Evolutionary conservation across 1,284 basidiomycete genomes (phyloP).

Genomic region (Veloporphyrellus conicus): DNA sequence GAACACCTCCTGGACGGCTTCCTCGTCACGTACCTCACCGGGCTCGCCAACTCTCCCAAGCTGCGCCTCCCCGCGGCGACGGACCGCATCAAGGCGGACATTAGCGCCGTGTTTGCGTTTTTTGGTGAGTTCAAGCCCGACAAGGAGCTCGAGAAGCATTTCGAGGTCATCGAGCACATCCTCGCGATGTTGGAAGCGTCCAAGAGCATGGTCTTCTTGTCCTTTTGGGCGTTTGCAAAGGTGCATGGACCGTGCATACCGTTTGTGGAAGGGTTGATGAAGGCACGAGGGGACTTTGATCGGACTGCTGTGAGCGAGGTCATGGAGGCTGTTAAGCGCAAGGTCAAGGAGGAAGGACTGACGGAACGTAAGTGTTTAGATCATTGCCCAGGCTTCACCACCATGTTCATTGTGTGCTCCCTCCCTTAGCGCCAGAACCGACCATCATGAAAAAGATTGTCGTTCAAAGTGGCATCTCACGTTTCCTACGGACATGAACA

Average conservation of each 20-base stretch:
- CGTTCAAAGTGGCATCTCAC: conserved; percentile 69
- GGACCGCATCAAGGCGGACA: conserved; percentile 79
- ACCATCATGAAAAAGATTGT: conserved; percentile 85
- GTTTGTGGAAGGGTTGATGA: conserved; percentile 89
- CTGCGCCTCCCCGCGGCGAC: conserved; percentile 83
- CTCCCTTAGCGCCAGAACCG: conserved; percentile 58
- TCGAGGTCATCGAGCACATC: conserved; percentile 86
- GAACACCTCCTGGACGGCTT: conserved; percentile 93
- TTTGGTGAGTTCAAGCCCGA: conserved; percentile 78
- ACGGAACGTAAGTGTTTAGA: conserved; percentile 66
- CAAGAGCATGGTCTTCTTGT: conserved; percentile 90
- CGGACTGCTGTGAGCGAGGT: conserved; percentile 82
- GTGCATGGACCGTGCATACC: conserved; percentile 89
- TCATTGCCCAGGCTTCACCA: conserved; percentile 19
- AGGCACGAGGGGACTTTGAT: conserved; percentile 87
- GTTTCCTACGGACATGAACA: conserved; percentile 51
- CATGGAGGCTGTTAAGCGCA: conserved; percentile 91
- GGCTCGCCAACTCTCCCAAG: conserved; percentile 81
- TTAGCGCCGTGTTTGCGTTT: conserved; percentile 73
- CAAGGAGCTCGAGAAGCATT: conserved; percentile 77
- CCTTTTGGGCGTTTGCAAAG: conserved; percentile 95
- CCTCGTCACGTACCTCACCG: conserved; percentile 87
- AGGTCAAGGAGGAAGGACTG: conserved; percentile 83
- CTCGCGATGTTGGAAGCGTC: conserved; percentile 84
- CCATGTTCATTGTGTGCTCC: conserved; percentile 1